Conservation (phyloP, 2,329 filamentous ascomycete genomes). For the Pyrenophora tritici-repentis region DNA sequence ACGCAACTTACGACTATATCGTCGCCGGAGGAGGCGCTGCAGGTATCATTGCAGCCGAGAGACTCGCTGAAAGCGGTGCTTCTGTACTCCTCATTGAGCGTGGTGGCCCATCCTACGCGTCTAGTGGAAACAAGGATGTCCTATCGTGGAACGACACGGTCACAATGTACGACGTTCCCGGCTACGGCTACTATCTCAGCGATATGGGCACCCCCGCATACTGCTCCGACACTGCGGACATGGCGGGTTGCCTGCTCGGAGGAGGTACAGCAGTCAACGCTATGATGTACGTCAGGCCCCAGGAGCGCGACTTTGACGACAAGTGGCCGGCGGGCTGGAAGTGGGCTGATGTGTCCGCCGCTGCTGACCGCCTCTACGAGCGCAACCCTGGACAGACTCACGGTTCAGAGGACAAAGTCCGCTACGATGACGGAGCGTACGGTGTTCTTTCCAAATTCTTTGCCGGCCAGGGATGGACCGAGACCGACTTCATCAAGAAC, state of each 20-base stretch:
- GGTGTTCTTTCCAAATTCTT: conserved; percentile 66
- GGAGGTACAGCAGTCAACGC: conserved; percentile 68
- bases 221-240: conserved; percentile 71
- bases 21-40: conserved; percentile 65
- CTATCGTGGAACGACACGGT: conserved; percentile 43
- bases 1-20: conserved; percentile 63
- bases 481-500: conserved; percentile 64
- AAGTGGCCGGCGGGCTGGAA: conserved; percentile 76
- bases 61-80: conserved; percentile 66
- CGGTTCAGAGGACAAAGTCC: conserved; percentile 67
- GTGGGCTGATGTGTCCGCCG: conserved; percentile 62
- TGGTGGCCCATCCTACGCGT: conserved; percentile 45
- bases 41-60: conserved; percentile 62
- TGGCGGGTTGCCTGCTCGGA: conserved; percentile 72
- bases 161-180: conserved; percentile 48
- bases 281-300: conserved; percentile 44
- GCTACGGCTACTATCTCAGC: conserved; percentile 42
- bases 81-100: conserved; percentile 63
- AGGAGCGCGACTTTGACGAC: conserved; percentile 66
- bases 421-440: conserved; percentile 69
- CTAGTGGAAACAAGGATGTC: conserved; percentile 35
- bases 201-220: conserved; percentile 35
- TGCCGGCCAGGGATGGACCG: conserved; percentile 63
- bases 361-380: conserved; percentile 68
- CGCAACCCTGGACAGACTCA: conserved; percentile 71